Evolutionary conservation across 257 asterid genomes (phyloP).

Genomic region (Salvia hispanica): DNA sequence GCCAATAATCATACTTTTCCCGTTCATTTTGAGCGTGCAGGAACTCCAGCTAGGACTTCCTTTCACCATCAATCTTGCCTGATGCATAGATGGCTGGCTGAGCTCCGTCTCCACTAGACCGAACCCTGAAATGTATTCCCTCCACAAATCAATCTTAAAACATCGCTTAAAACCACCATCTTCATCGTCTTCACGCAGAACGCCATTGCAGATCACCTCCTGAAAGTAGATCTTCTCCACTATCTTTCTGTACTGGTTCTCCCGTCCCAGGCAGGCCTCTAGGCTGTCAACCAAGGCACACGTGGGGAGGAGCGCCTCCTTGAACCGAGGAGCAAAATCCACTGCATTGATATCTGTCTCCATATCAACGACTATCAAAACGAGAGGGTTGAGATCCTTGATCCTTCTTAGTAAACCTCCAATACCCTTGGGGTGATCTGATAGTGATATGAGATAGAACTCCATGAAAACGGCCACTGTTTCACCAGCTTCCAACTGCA

Average conservation of each 20-base stretch:
- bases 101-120: conserved; percentile 44
- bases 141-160: conserved; percentile 44
- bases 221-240: conserved; percentile 28
- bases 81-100: conserved; percentile 41
- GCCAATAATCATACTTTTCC: conserved; percentile 42
- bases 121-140: conserved; percentile 28
- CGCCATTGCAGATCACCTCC: conserved; percentile 23
- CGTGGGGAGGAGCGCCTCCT: conserved; percentile 13
- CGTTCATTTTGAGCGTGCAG: conserved; percentile 42
- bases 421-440: not conserved
- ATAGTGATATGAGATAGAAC: not conserved
- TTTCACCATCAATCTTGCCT: conserved; percentile 38
- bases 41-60: conserved; percentile 34
- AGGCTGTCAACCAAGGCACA: conserved; percentile 37
- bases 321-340: conserved; percentile 32
- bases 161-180: conserved; percentile 9
- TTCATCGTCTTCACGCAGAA: conserved; percentile 27
- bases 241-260: conserved; percentile 5
- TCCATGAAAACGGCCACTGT: conserved; percentile 27
- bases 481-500: conserved; percentile 37
- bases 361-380: conserved; percentile 34
- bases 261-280: conserved; percentile 24
- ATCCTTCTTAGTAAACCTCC: not conserved
- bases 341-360: conserved; percentile 30
- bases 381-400: conserved; percentile 30